Percentiles rank a stretch among this genome's conserved stretches.
These are phyloP conservation scores for Sesbania bispinosa DNA, from an alignment of 306 rosid genomes.

Conservation along the genomic window DNA sequence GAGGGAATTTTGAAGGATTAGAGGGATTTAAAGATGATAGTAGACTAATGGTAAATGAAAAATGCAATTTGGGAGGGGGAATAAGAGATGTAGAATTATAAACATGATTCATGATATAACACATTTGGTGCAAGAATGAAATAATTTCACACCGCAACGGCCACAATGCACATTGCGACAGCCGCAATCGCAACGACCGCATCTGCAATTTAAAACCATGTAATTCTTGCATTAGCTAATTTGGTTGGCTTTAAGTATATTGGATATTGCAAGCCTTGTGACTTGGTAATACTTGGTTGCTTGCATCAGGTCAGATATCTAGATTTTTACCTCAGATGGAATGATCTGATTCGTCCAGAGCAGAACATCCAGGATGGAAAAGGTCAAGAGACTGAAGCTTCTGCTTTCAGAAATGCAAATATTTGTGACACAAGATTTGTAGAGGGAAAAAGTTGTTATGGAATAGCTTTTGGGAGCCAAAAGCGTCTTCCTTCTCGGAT, in stretches of 20 bases:
- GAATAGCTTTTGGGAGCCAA: conserved; percentile 81
- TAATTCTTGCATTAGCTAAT: not conserved
- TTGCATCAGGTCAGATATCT: conserved; percentile 83
- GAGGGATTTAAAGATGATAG: no score
- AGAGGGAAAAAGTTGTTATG: conserved; percentile 56
- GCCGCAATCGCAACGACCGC: no score
- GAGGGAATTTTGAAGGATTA: no score
- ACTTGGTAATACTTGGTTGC: conserved; percentile 25
- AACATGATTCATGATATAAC: no score
- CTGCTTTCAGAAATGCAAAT: conserved; percentile 85
- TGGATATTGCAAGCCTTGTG: conserved; percentile 23
- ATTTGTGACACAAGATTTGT: conserved; percentile 61
- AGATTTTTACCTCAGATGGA: conserved; percentile 85
- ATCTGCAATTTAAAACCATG: no score
- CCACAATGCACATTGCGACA: no score
- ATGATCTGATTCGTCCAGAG: conserved; percentile 92
- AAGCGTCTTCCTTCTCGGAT: conserved; percentile 93
- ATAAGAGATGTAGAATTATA: no score
- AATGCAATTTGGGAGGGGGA: no score
- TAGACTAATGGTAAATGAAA: no score
- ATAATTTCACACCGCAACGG: no score
- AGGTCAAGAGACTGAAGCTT: conserved; percentile 85
- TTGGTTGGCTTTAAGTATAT: conserved; percentile 10
- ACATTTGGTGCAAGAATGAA: no score
- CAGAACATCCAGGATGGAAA: conserved; percentile 74